Base-by-base conservation (phyloP, 2,329 filamentous ascomycete species). In the Fusarium robinianum region DNA sequence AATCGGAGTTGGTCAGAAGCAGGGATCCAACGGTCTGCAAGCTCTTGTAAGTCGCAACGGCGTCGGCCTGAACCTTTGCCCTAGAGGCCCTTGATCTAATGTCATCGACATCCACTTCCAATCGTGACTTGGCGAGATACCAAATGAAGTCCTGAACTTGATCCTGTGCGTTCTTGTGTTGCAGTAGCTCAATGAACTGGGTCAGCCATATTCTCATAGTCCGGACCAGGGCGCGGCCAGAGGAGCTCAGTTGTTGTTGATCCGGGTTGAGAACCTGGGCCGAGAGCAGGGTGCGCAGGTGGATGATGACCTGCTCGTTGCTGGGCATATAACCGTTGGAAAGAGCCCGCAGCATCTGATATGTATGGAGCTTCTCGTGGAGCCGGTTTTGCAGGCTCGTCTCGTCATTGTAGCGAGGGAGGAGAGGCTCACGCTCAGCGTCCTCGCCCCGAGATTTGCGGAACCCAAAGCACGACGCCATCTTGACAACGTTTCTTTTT, bases 71-170 rank as follows among this genome's bases (percentile, higher is more conserved):
- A 22, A 62, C 62, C 39, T 62, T 68, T 47, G 60, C 60, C 3
- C 59, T 53, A 4, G 61, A 46, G 9, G 62, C 61, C 22, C 60
- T 56, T 2, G 58, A 58, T 5, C 51, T 57, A 9, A 69, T 57
- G 14, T 66, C 58, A 5, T 55, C 58, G 6, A 63, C 49, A 29
- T 70, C 66, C 2, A 68, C 49, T 5, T 67, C 52, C 5, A 94
- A 72, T 22, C 80, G 79, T n/a, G 89, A 84, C 63, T 88, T 86
- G 51, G 83, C 74, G 32, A 95, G 68, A 59, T 85, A 90, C 90
- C 90, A 96, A 25, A 96, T 75, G 53, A 96, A 88, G 60, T 96
- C 89, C 66, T 97, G 92, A 12, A 97, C 81, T 65, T 96, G 87
- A 67, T 97, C 90, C 11, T 81, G 69, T 49, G 76, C 73, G 66